Conservation (phyloP, 257 asterid genomes). For the Petrea volubilis region DNA sequence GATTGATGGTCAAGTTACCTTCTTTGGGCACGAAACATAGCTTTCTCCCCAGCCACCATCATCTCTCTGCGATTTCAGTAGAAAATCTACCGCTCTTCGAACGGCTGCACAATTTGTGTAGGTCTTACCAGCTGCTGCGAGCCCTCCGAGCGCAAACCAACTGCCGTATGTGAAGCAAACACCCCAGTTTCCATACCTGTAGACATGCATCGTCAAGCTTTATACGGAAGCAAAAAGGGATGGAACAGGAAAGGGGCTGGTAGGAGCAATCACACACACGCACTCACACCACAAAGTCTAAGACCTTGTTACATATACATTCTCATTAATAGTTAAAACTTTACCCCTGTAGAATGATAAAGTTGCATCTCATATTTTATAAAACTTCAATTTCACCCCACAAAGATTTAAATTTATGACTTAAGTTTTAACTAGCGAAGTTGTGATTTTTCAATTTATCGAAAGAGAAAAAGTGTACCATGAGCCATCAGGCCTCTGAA, state of each 20-base stretch:
- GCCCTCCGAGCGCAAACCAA: conserved; percentile 83
- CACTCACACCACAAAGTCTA: no score
- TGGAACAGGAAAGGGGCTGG: no score
- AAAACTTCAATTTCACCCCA: no score
- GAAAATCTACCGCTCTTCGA: conserved; percentile 58
- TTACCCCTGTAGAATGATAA: no score
- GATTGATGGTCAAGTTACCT: no score
- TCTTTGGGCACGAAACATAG: conserved; percentile 70
- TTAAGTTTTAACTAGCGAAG: no score
- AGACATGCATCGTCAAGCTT: not conserved
- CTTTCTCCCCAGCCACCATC: conserved; percentile 97
- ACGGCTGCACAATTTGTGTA: conserved; percentile 49
- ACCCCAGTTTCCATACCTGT: conserved; percentile 82
- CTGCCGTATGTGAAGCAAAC: conserved; percentile 82
- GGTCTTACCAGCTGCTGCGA: conserved; percentile 62
- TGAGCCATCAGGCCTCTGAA: conserved; percentile 77
- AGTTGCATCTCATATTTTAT: no score
- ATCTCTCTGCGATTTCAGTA: conserved; percentile 54
- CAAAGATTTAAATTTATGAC: no score
- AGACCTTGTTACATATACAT: no score
- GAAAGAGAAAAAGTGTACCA: conserved; percentile 41
- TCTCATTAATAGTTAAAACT: no score
- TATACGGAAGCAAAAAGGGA: not conserved
- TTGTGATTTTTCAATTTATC: not conserved
- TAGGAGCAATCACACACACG: no score